Base-by-base conservation (phyloP, 345 rosid species). In the Adansonia digitata region DNA sequence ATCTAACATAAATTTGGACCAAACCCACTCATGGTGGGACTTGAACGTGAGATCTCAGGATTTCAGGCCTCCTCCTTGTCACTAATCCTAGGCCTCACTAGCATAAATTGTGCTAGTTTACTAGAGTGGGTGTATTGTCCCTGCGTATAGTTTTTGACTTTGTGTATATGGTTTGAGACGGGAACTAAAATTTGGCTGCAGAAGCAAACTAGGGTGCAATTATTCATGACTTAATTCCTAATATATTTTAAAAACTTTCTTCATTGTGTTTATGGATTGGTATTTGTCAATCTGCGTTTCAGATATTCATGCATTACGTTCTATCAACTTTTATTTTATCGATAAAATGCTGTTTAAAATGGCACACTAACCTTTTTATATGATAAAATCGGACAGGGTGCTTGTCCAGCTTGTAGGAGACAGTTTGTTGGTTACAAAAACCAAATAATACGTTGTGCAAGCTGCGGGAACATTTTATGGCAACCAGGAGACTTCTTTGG, bases 381-480 rank as follows among this genome's bases (percentile, higher is more conserved):
- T 69, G 14, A 9, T 37, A 5, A 73, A 60, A 34, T 53, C 73
- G 68, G 39, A 27, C 81, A 92, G 98, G 98, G 97, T 55, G 84
- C 88, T 73, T 94, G 98, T 79, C 97, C 97, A 18, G 94, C 95
- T 24, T 94, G 98, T 85, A 88, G 87, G 82, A 86, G 89, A 78
- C 91, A 92, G 82, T 94, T 94, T 77, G 80, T 86, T 69, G 98
- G 98, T 43, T 87, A 85, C 85, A 94, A 90, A 83, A 92, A 72
- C 85, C 97, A 92, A 82, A 73, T 83, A 34, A 84, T 94, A 68
- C 91, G 88, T 2, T 94, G 98, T 53, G 74, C 85, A 31, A 80
- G 92, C 67, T 94, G 98, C 46, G 88, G 98, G 72, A 94, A 94
- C 88, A 91, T 79, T 34, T 97, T 94, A 70, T 94, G 98, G 97